These are phyloP conservation scores for Cryptococcus sp. DNA, from an alignment of 1,284 basidiomycete genomes.

Conservation along the genomic window DNA sequence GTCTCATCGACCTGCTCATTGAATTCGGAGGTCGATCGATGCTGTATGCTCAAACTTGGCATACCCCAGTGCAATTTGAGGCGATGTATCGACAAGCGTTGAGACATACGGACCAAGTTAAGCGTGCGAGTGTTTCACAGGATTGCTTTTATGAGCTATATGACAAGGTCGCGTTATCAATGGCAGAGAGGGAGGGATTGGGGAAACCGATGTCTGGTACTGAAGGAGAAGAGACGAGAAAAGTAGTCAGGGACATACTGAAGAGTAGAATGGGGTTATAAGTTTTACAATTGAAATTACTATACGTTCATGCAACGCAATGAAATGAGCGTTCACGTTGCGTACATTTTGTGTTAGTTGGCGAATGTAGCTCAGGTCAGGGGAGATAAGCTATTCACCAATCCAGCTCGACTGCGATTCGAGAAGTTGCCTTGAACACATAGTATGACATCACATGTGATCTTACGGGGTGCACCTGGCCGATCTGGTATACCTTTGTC, in stretches of 20 bases:
- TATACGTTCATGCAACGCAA: no score
- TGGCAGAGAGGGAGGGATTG: slow-evolving; percentile 7
- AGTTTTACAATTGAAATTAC: slow-evolving; percentile 5
- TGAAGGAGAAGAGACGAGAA: slow-evolving; percentile 5
- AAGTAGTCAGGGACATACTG: slow-evolving; percentile 9
- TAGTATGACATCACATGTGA: no score
- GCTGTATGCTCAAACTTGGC: slow-evolving; percentile 16
- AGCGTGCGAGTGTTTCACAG: not conserved
- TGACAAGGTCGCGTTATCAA: slow-evolving; percentile 9
- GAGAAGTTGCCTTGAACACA: no score
- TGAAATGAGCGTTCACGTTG: no score
- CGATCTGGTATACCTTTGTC: no score
- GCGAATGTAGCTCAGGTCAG: no score
- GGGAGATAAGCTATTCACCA: no score
- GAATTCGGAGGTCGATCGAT: slow-evolving; percentile 7
- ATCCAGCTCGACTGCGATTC: no score
- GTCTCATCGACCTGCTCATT: slow-evolving; percentile 9
- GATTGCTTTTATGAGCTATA: slow-evolving; percentile 10
- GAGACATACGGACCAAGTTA: slow-evolving; percentile 3
- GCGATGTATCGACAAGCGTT: slow-evolving; percentile 9
- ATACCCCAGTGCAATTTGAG: slow-evolving; percentile 7
- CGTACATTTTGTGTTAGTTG: no score
- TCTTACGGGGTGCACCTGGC: no score
- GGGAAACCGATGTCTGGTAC: slow-evolving; percentile 5
- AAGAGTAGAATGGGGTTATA: not conserved